Percentiles rank a stretch among this genome's conserved stretches.
phyloP scores from a whole-genome alignment of 441 rosid genomes.

The Aleurites moluccanus region DNA sequence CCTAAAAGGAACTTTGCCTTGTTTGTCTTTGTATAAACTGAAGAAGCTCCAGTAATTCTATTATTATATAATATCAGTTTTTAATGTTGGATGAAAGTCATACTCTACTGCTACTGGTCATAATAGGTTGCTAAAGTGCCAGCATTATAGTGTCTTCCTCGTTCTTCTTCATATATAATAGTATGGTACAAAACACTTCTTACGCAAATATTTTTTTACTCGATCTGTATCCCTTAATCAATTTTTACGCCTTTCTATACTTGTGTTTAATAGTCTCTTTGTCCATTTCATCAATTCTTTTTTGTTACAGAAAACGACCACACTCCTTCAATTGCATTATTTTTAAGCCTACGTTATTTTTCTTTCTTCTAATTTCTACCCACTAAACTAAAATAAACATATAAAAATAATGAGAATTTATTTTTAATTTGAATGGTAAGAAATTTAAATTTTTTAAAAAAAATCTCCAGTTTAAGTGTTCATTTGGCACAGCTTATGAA shows the following conservation, averaged over 20 bases:
- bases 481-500: too few relatives aligned
- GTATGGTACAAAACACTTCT: neutral
- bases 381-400: neutral
- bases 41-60: too few relatives aligned
- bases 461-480: too few relatives aligned
- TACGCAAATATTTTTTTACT: conserved; percentile 6
- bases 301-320: neutral
- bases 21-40: too few relatives aligned
- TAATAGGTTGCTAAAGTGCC: neutral
- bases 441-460: too few relatives aligned
- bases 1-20: too few relatives aligned
- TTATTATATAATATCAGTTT: neutral
- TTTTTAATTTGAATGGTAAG: too few relatives aligned
- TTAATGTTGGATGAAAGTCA: neutral
- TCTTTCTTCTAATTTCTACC: neutral
- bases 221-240: conserved; percentile 10
- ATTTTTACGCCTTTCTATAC: conserved; percentile 17
- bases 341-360: neutral
- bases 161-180: neutral
- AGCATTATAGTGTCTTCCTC: neutral
- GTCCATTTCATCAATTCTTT: neutral
- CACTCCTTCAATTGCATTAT: neutral
- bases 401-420: too few relatives aligned
- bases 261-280: neutral
- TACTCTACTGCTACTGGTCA: neutral